Evolutionary conservation across 257 asterid genomes (phyloP).

Genomic region (Petunia axillaris): DNA sequence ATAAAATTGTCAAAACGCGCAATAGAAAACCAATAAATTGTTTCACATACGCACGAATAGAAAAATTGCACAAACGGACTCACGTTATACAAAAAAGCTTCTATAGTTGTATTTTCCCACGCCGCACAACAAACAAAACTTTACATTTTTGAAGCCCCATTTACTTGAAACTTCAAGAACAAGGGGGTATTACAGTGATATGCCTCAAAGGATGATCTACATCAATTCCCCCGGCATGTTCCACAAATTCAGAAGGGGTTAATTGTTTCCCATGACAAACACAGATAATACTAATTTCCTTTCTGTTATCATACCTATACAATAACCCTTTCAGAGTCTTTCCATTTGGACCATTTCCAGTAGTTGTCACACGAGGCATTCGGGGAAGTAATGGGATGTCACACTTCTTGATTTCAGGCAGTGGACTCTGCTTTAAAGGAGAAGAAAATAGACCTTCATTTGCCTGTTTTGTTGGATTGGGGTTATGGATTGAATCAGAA

Average conservation of each 20-base stretch:
- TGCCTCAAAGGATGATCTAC: constrained; percentile 59
- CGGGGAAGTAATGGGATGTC: constrained; percentile 14
- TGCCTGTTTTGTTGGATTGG: neutral
- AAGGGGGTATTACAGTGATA: constrained; percentile 52
- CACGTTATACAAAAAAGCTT: neutral
- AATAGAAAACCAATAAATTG: too few relatives aligned
- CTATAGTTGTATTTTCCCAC: neutral
- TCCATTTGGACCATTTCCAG: constrained; percentile 75
- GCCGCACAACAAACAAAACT: neutral
- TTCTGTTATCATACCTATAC: constrained; percentile 44
- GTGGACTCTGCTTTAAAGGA: constrained; percentile 20
- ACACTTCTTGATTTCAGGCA: constrained; percentile 22
- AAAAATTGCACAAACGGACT: too few relatives aligned
- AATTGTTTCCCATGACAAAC: constrained; percentile 68
- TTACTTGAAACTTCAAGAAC: constrained; percentile 16
- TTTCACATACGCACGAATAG: too few relatives aligned
- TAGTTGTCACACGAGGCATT: constrained; percentile 69
- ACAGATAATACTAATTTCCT: constrained; percentile 62
- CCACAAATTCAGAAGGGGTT: constrained; percentile 70
- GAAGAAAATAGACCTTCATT: neutral
- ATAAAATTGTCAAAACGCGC: too few relatives aligned
- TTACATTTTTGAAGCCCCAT: neutral
- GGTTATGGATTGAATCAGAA: neutral
- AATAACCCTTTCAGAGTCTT: constrained; percentile 62
- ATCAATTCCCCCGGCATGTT: constrained; percentile 72